These are phyloP conservation scores for Rhizomucor pusillus DNA, from an alignment of 371 early-diverging fungal species.

Conservation along the genomic window DNA sequence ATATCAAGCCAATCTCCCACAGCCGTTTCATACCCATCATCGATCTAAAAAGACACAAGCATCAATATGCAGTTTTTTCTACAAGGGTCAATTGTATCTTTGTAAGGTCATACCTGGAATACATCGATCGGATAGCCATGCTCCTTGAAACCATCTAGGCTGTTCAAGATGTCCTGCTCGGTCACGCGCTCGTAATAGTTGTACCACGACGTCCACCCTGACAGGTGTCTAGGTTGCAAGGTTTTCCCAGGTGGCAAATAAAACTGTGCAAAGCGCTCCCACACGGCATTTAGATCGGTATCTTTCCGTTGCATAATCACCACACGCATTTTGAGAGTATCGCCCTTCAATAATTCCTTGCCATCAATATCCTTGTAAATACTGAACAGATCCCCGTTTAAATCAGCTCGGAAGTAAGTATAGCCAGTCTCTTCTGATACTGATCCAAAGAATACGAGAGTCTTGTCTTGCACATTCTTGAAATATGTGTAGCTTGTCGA, in stretches of 20 bases:
- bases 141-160: conserved; percentile 22
- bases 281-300: conserved; percentile 19
- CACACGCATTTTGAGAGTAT: conserved; percentile 8
- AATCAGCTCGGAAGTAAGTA: conserved; percentile 40
- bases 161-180: conserved; percentile 34
- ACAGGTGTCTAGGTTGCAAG: conserved; percentile 22
- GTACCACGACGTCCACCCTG: conserved; percentile 52
- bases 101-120: conserved; percentile 19
- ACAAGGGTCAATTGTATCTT: no score
- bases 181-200: conserved; percentile 42
- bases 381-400: conserved; percentile 17
- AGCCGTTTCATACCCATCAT: conserved; percentile 40
- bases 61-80: no score
- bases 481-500: conserved; percentile 38
- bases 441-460: conserved; percentile 30
- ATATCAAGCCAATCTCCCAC: conserved; percentile 49
- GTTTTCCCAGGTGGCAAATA: conserved; percentile 17
- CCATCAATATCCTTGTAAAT: conserved; percentile 41
- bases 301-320: conserved; percentile 17
- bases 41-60: conserved; percentile 14
- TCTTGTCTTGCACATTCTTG: conserved; percentile 13
- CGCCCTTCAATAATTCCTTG: conserved; percentile 11
- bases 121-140: conserved; percentile 37
- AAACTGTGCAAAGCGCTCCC: conserved; percentile 31
- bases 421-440: conserved; percentile 39